Base-by-base conservation (phyloP, 2,329 filamentous ascomycete genomes). In the Colletotrichum cereale region DNA sequence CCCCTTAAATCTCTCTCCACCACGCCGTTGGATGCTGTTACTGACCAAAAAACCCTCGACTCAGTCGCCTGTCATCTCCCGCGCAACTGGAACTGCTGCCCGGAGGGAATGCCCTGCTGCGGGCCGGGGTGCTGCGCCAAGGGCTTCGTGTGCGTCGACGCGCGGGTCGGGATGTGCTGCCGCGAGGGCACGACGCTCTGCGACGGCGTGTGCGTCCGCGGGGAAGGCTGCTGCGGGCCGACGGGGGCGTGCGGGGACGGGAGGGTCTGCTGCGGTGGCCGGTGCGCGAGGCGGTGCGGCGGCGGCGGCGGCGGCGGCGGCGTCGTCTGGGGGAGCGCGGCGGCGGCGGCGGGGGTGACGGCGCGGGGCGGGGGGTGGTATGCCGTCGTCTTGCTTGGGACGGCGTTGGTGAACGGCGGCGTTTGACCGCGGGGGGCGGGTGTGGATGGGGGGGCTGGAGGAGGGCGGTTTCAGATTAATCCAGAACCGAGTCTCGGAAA, bases 21-120 rank as follows among this genome's bases (percentile, higher is more conserved):
- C 11, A n/a, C n/a, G 10, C 40, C 10, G 21, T 42, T 14, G n/a
- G n/a, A n/a, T n/a, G n/a, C n/a, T 40, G 5, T 42, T 5, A 18
- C 34, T 24, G 6, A 66, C 52, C 0, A 7, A 18, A n/a, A 42
- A n/a, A 42, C 16, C 21, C 12, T 24, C 18, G 6, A 8, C 11
- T 1, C 21, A 73, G 63, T 48, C 21, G 60, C 48, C 47, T 73
- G 71, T 48, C 58, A 73, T 44, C 58, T 62, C n/a, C 62, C 71
- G 1, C 70, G 53, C 70, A 66, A 71, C 66, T 71, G 68, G 68
- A 70, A 70, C 58, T 73, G 70, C 52, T 73, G 69, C 62, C 29
- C 57, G 5, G 26, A 5, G 2, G 40, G 62, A 8, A 44, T 55
- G 6, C 57, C 36, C 3, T 72, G 66, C 40, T 73, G 69, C 66